Evolutionary conservation across 306 rosid species (phyloP), one percentile per base, ranked within the genome.

Genomic region (Comarum palustre): DNA sequence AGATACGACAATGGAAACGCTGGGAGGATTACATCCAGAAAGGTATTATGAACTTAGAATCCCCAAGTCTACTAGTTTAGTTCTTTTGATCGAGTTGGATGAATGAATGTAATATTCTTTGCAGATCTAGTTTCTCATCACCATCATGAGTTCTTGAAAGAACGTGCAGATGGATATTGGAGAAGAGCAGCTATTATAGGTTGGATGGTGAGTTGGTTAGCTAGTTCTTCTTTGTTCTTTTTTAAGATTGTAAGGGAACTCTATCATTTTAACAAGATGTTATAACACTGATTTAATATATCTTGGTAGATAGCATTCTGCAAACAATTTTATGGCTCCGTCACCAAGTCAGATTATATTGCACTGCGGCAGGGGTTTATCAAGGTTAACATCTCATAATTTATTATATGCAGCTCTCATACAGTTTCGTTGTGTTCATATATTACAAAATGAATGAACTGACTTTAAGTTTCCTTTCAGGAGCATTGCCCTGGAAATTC

Each of bases 321-420:
- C 88, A 88, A 90, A 85, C 98, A 94, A 77, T 91, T 94, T 78
- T 60, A 73, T 77, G 91, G 88, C 74, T 86, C 97, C n/a, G 82
- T 94, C 51, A 77, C 90, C 13, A 79, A 86, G 68, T 71, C 86
- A 25, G 98, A 94, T 78, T 94, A 94, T 85, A 41, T 74, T 58
- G 90, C 88, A 20, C 80, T 94, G 75, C 87, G 98, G 52, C 89
- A 82, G 0, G 98, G 91, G 80, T 94, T 86, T 78, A 79, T 94
- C 84, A 84, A 85, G 96, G 97, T 93, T 69, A 29, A 9, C 11
- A 63, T 77, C 52, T n/a, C 27, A 20, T n/a, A 2, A 8, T 51
- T n/a, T 7, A 25, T 51, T 6, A 25, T n/a, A 51, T 51, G 12
- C 58, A 51, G 27, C 20, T 51, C 58, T n/a, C 25, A 12, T 12